Evolutionary conservation across 2,329 filamentous ascomycete species (phyloP).

Genomic region (Pseudogymnoascus sp.): DNA sequence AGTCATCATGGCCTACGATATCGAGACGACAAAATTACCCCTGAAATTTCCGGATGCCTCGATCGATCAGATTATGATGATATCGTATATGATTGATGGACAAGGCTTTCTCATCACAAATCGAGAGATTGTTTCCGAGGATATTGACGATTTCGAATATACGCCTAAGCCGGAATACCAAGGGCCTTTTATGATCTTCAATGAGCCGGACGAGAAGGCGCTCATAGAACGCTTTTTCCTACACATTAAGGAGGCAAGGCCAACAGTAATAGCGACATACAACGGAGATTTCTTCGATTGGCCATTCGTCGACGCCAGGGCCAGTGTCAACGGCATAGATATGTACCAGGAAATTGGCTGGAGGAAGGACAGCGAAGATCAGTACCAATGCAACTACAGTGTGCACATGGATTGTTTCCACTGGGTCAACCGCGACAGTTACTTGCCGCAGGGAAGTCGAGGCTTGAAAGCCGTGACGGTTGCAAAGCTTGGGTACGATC

Average conservation of each 20-base stretch:
- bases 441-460: constrained; percentile 92
- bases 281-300: constrained; percentile 99
- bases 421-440: constrained; percentile 98
- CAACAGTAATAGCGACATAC: constrained; percentile 98
- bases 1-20: constrained; percentile 98
- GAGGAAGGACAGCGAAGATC: constrained; percentile 88
- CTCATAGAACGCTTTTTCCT: constrained; percentile 88
- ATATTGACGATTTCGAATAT: constrained; percentile 97
- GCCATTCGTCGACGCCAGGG: constrained; percentile 93
- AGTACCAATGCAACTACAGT: constrained; percentile 93
- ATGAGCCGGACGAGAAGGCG: constrained; percentile 87
- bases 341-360: constrained; percentile 99
- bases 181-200: constrained; percentile 95
- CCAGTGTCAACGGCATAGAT: constrained; percentile 91
- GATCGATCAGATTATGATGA: constrained; percentile 99
- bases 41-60: constrained; percentile 94
- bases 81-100: constrained; percentile 99
- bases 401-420: constrained; percentile 99
- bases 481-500: constrained; percentile 95
- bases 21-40: constrained; percentile 92
- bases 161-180: constrained; percentile 95
- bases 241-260: constrained; percentile 89
- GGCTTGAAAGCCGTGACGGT: constrained; percentile 96
- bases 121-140: constrained; percentile 92
- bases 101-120: constrained; percentile 98